Base-by-base conservation (phyloP, 2,329 filamentous ascomycete genomes). In the Pseudocercospora macadamiae region DNA sequence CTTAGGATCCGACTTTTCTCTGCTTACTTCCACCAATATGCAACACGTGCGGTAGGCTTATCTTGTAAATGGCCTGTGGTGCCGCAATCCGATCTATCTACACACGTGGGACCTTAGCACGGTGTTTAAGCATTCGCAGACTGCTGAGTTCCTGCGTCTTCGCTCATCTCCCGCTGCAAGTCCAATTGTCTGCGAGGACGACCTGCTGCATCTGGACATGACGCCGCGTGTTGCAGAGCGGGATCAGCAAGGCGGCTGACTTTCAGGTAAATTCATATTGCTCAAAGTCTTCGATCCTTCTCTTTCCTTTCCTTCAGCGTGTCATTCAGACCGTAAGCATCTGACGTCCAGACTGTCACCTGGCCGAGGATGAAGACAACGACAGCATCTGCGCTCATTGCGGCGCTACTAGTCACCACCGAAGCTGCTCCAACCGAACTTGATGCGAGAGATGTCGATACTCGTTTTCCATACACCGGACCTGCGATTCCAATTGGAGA, bases 401-500 rank as follows among this genome's bases (percentile, higher is more conserved):
- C 45, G 10, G 58, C 57, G 28, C 34, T 61, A 28, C 36, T 63
- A 21, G 48, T 30, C 10, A 32, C 58, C 2, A 45, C 51, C 19
- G 39, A 54, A 23, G 54, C 61, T 26, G 53, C 51, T 19, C 51
- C 56, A 7, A 37, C 36, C 18, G 23, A 51, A 10, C 45, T 59
- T 16, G 51, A 57, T 23, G 52, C 54, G 14, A 61, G 67, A 21
- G 66, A 68, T 55, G 77, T 79, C 28, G 79, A 81, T 60, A 76
- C 75, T 12, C 62, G 66, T 5, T 82, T 75, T 59, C 78, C 78
- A 3, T 62, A 62, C 37, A 80, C 71, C 0, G 81, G 81, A 1
- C 80, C 81, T 2, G 73, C 71, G 0, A 71, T 82, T 1, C 80
- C 81, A 12, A 67, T 82, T 3, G 81, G 76, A 44, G 81, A 83